These are phyloP conservation scores for Cystobasidium ongulense DNA, from an alignment of 768 basidiomycete genomes.

Conservation along the genomic window DNA sequence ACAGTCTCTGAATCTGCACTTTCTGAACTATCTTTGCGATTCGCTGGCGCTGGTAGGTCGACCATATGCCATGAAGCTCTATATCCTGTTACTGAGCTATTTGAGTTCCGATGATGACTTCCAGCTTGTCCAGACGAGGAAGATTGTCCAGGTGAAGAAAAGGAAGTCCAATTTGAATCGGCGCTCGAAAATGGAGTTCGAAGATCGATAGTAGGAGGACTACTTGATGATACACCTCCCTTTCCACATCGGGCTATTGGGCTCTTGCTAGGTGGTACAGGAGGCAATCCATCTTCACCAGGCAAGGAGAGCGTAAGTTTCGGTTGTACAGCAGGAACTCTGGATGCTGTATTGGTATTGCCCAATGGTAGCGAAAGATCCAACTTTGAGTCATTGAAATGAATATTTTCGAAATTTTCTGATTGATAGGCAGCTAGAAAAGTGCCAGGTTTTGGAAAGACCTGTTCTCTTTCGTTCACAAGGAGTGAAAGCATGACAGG, in stretches of 20 bases:
- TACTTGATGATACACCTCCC: not conserved
- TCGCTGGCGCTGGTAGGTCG: not conserved
- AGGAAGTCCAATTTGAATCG: conserved; percentile 6
- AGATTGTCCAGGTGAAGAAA: not conserved
- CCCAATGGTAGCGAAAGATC: not conserved
- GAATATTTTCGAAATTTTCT: not conserved
- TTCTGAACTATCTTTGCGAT: not conserved
- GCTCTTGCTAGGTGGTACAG: conserved; percentile 1
- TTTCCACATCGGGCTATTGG: not conserved
- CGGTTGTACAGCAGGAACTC: not conserved
- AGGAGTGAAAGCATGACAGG: conserved; percentile 38
- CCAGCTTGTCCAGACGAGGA: not conserved
- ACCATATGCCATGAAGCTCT: conserved; percentile 29
- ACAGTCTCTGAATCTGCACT: not conserved
- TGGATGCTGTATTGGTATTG: not conserved
- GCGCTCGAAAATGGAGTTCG: not conserved
- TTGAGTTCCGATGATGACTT: not conserved
- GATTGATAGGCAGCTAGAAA: not conserved
- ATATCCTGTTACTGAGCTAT: not conserved
- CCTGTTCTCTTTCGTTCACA: conserved; percentile 35
- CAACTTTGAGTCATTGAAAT: not conserved
- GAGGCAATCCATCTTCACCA: not conserved
- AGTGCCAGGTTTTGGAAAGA: conserved; percentile 22
- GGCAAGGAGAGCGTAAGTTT: conserved; percentile 1
- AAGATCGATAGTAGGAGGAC: not conserved